A percentile compares a stretch with the other conserved stretches of the same genome.
Conservation (phyloP, 768 basidiomycete species). For the Pleurotus tuber-regium region DNA sequence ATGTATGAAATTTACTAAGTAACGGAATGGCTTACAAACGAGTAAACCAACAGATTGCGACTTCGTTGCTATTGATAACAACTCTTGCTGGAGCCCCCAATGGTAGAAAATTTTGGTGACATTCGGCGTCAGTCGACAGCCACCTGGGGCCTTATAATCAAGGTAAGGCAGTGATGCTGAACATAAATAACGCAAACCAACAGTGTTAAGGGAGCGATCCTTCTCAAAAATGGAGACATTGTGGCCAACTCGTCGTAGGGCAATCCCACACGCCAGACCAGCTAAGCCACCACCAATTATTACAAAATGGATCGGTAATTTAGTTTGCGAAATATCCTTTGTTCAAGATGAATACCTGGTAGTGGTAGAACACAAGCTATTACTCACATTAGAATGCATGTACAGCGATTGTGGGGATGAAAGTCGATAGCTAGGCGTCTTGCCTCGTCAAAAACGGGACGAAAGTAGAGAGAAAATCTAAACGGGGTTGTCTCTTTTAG, state of each 20-base stretch:
- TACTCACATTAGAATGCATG: too few species aligned
- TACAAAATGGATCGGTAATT: slow-evolving; percentile 29
- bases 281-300: slow-evolving; percentile 45
- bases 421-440: too few species aligned
- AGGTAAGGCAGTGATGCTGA: neutral
- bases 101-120: slow-evolving; percentile 51
- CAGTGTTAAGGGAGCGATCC: slow-evolving; percentile 11
- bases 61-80: slow-evolving; percentile 18
- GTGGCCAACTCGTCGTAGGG: slow-evolving; percentile 55
- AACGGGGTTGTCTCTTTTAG: too few species aligned
- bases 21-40: slow-evolving; percentile 13
- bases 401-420: too few species aligned
- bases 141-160: slow-evolving; percentile 20
- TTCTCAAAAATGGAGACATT: slow-evolving; percentile 50
- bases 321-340: slow-evolving; percentile 17
- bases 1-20: neutral
- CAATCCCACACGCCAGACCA: slow-evolving; percentile 53
- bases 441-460: too few species aligned
- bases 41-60: slow-evolving; percentile 24
- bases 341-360: too few species aligned
- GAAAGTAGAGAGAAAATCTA: too few species aligned
- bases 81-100: slow-evolving; percentile 44
- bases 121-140: slow-evolving; percentile 45
- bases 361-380: too few species aligned
- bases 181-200: neutral